Evolutionary conservation across 805 yeast species (phyloP).

Genomic region (Candida namnaoensis): DNA sequence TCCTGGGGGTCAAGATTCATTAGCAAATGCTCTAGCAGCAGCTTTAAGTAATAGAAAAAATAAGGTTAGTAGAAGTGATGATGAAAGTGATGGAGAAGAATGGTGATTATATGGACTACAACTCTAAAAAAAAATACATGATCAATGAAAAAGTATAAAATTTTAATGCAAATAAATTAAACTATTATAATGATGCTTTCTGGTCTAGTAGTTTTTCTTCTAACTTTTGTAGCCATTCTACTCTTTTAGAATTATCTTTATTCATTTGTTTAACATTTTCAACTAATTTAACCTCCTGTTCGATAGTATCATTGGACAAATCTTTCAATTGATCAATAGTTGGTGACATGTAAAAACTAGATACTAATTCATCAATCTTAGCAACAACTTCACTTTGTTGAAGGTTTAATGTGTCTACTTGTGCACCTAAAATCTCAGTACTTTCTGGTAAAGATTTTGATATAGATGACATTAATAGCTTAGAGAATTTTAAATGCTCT

Average conservation of each 20-base stretch:
- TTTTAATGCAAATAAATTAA: not conserved
- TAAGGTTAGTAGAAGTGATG: slow-evolving; percentile 75
- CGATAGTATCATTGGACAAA: slow-evolving; percentile 22
- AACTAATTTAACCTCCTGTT: slow-evolving; percentile 9
- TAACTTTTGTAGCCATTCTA: slow-evolving; percentile 55
- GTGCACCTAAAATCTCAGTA: slow-evolving; percentile 26
- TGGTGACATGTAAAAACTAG: slow-evolving; percentile 38
- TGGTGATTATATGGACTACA: slow-evolving; percentile 31
- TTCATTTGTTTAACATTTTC: slow-evolving; percentile 33
- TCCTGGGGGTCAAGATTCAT: slow-evolving; percentile 47
- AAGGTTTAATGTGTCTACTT: slow-evolving; percentile 37
- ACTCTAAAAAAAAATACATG: not conserved
- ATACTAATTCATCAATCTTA: slow-evolving; percentile 48
- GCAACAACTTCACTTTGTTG: slow-evolving; percentile 34
- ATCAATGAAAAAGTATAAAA: not conserved
- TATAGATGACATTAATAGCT: slow-evolving; percentile 48
- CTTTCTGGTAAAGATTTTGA: slow-evolving; percentile 44
- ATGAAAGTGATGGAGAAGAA: slow-evolving; percentile 75
- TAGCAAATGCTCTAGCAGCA: slow-evolving; percentile 84
- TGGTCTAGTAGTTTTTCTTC: slow-evolving; percentile 29
- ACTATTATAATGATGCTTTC: no score
- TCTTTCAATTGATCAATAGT: slow-evolving; percentile 16
- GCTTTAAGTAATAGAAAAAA: slow-evolving; percentile 78
- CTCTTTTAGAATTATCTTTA: slow-evolving; percentile 38
- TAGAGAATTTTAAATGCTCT: slow-evolving; percentile 45